These are phyloP conservation scores for Yarrowia sp. DNA, from an alignment of 805 yeast species.

Conservation along the genomic window DNA sequence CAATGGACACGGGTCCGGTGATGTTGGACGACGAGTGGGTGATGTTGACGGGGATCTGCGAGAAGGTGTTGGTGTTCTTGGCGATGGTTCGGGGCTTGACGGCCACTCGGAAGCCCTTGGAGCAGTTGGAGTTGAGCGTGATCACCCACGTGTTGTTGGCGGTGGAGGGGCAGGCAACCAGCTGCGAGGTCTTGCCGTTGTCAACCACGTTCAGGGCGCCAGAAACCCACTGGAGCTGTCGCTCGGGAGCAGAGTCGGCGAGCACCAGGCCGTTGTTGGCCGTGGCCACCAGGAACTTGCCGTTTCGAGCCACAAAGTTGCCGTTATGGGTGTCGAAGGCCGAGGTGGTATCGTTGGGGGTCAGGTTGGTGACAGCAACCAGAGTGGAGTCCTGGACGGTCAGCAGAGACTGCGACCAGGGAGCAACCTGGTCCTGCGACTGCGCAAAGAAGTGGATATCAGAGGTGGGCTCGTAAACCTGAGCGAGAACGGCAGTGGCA, in stretches of 20 bases:
- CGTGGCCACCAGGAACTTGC: constrained; percentile 2
- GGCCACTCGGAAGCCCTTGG: constrained; percentile 15
- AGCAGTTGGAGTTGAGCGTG: constrained; percentile 13
- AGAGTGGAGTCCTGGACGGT: constrained; percentile 20
- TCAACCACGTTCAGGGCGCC: constrained; percentile 16
- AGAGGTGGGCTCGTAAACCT: constrained; percentile 24
- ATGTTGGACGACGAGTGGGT: constrained; percentile 20
- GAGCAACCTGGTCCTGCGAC: constrained; percentile 17
- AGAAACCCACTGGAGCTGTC: constrained; percentile 15
- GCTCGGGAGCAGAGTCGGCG: not conserved
- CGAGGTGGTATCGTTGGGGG: constrained; percentile 22
- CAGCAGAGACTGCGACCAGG: constrained; percentile 21
- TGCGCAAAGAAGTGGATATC: constrained; percentile 19
- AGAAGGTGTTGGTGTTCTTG: constrained; percentile 4
- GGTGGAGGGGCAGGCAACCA: constrained; percentile 20
- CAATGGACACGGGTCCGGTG: not conserved
- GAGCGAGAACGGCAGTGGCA: constrained; percentile 21
- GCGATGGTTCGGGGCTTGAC: constrained; percentile 21
- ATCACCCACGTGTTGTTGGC: constrained; percentile 21
- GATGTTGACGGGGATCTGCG: constrained; percentile 24
- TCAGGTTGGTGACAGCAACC: constrained; percentile 16
- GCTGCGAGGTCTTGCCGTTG: constrained; percentile 16
- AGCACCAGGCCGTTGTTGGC: constrained; percentile 2
- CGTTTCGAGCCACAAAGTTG: constrained; percentile 19
- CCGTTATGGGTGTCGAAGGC: constrained; percentile 6